Evolutionary conservation across 2,329 filamentous ascomycete species (phyloP).

Genomic region (Proliferodiscus dingleyae): DNA sequence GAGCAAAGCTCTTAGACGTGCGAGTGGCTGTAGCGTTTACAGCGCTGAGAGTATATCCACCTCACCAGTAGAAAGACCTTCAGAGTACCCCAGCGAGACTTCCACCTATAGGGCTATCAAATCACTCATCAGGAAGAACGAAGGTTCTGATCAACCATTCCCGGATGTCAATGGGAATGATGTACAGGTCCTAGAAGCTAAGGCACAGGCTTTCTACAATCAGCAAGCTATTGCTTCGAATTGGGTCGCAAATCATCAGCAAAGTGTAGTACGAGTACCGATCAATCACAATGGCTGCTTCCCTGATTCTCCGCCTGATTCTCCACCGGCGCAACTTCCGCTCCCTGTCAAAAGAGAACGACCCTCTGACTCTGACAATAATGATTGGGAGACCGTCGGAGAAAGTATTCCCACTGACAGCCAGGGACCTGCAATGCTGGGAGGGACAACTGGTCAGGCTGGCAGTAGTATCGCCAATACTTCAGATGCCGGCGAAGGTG

Average conservation of each 20-base stretch:
- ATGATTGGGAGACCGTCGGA: constrained; percentile 31
- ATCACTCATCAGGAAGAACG: constrained; percentile 12
- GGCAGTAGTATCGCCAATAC: constrained; percentile 29
- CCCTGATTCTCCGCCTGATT: constrained; percentile 14
- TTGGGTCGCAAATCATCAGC: constrained; percentile 17
- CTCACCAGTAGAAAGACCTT: constrained; percentile 10
- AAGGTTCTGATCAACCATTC: constrained; percentile 8
- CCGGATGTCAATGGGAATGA: constrained; percentile 6
- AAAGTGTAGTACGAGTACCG: constrained; percentile 21
- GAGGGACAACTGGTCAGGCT: constrained; percentile 17
- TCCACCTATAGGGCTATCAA: constrained; percentile 8
- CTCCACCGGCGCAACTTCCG: constrained; percentile 1
- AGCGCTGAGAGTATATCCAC: constrained; percentile 23
- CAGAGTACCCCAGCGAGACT: constrained; percentile 6
- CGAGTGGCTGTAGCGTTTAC: constrained; percentile 23
- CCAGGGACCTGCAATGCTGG: constrained; percentile 10
- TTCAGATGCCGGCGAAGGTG: constrained; percentile 20
- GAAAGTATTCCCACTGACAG: constrained; percentile 17
- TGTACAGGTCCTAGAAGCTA: constrained; percentile 2
- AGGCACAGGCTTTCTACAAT: constrained; percentile 22
- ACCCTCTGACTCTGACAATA: constrained; percentile 16
- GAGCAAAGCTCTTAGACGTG: constrained; percentile 27
- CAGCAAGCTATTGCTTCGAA: constrained; percentile 18
- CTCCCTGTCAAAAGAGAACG: constrained; percentile 2
- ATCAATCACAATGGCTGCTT: constrained; percentile 19